Percentiles rank a stretch among this genome's conserved stretches.
Conservation (phyloP, 768 basidiomycete species). For the Leucocoprinus leucothites region DNA sequence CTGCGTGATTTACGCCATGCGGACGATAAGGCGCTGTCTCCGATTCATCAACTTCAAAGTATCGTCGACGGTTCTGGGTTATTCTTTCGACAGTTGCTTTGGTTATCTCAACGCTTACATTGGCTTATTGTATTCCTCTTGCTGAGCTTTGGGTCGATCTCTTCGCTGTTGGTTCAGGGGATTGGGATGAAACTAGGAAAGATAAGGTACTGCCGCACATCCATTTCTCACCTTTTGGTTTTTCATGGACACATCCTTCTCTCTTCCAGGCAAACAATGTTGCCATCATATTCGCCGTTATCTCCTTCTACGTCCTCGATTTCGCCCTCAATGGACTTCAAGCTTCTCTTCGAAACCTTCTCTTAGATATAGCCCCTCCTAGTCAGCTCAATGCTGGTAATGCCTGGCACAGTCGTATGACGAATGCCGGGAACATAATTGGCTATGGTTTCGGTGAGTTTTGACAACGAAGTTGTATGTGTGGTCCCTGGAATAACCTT, state of each 20-base stretch:
- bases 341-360: conserved; percentile 89
- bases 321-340: conserved; percentile 97
- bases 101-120: conserved; percentile 67
- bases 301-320: conserved; percentile 91
- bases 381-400: conserved; percentile 91
- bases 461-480: background rate
- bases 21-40: conserved; percentile 78
- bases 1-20: conserved; percentile 28
- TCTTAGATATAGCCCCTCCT: conserved; percentile 87
- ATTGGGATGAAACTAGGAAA: conserved; percentile 80
- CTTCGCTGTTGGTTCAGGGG: conserved; percentile 70
- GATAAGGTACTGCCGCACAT: conserved; percentile 43
- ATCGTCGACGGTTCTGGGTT: conserved; percentile 91
- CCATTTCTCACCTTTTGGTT: background rate
- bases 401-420: conserved; percentile 97
- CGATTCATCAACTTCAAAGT: conserved; percentile 88
- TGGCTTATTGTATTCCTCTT: conserved; percentile 80
- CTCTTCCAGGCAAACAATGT: conserved; percentile 53
- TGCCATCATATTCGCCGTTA: conserved; percentile 82
- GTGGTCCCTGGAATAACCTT: conserved; percentile 11
- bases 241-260: background rate
- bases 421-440: conserved; percentile 93
- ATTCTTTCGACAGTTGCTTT: conserved; percentile 82
- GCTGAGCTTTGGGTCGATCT: conserved; percentile 77
- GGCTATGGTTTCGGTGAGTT: conserved; percentile 85